Conservation (phyloP, 257 asterid species). For the Nicotiana undulata region DNA sequence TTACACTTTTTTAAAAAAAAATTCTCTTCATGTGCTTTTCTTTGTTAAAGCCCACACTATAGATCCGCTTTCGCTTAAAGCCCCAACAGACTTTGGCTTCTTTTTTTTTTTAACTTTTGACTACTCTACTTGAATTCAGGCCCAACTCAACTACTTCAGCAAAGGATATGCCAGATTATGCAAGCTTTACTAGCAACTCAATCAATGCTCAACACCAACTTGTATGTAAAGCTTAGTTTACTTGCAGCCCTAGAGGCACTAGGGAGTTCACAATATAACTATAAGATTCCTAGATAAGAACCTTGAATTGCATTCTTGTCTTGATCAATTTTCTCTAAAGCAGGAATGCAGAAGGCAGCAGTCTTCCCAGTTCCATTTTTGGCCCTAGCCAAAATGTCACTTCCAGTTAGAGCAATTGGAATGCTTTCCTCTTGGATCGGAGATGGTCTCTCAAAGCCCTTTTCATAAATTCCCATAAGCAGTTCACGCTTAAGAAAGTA, state of each 20-base stretch:
- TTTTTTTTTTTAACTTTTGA: neutral
- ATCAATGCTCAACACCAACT: neutral
- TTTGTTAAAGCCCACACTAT: neutral
- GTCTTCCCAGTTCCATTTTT: constrained; percentile 95
- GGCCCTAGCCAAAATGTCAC: constrained; percentile 88
- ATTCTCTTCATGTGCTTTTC: neutral
- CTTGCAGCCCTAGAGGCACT: neutral
- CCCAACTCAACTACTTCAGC: neutral
- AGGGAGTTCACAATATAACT: neutral
- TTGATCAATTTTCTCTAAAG: constrained; percentile 78
- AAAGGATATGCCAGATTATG: neutral
- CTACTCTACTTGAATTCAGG: neutral
- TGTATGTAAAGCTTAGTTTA: neutral
- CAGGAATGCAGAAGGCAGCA: constrained; percentile 89
- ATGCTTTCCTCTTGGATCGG: constrained; percentile 96
- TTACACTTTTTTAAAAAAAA: neutral
- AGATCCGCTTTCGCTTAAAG: neutral
- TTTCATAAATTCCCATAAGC: constrained; percentile 94
- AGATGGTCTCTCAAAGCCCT: constrained; percentile 92
- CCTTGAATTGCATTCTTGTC: constrained; percentile 88
- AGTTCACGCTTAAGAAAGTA: constrained; percentile 84
- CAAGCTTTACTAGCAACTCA: neutral
- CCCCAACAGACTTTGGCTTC: neutral
- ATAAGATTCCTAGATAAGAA: constrained; percentile 3
- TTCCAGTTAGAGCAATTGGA: constrained; percentile 89